phyloP scores from a whole-genome alignment of 306 rosid species.

The Trifolium repens region DNA sequence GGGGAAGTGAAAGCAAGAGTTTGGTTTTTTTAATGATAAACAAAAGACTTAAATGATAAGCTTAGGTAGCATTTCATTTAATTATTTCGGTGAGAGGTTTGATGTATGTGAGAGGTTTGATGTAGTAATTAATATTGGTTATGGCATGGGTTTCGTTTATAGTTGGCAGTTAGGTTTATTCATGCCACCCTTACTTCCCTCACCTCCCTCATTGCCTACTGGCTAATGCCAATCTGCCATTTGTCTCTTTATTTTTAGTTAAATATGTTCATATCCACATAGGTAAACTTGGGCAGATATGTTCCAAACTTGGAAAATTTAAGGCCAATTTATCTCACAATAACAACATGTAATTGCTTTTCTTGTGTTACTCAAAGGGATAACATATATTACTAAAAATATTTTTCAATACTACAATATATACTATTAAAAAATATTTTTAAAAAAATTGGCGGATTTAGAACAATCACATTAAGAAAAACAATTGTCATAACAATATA shows the following conservation, averaged over 20 bases:
- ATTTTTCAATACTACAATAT: too few relatives aligned
- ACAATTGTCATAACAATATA: too few relatives aligned
- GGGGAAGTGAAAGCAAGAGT: conserved; percentile 4
- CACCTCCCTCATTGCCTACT: too few relatives aligned
- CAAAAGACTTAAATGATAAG: background rate
- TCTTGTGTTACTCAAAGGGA: too few relatives aligned
- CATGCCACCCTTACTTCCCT: conserved; percentile 39
- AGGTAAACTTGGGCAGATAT: too few relatives aligned
- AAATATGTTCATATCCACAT: background rate
- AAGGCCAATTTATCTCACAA: too few relatives aligned
- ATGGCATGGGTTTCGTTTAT: conserved; percentile 41
- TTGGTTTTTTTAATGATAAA: background rate
- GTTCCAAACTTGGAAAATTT: too few relatives aligned
- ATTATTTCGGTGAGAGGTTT: conserved; percentile 9
- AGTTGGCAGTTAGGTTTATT: conserved; percentile 64
- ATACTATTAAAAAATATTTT: too few relatives aligned
- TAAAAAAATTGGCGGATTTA: too few relatives aligned
- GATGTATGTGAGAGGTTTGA: conserved; percentile 5
- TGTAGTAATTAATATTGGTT: conserved; percentile 31
- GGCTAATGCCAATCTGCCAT: background rate
- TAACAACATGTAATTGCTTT: too few relatives aligned
- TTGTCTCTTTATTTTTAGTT: background rate
- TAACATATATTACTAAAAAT: too few relatives aligned
- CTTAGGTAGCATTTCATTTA: conserved; percentile 18
- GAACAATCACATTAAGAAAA: too few relatives aligned